phyloP scores from a whole-genome alignment of 257 asterid genomes.

The Nicotiana sylvestris region DNA sequence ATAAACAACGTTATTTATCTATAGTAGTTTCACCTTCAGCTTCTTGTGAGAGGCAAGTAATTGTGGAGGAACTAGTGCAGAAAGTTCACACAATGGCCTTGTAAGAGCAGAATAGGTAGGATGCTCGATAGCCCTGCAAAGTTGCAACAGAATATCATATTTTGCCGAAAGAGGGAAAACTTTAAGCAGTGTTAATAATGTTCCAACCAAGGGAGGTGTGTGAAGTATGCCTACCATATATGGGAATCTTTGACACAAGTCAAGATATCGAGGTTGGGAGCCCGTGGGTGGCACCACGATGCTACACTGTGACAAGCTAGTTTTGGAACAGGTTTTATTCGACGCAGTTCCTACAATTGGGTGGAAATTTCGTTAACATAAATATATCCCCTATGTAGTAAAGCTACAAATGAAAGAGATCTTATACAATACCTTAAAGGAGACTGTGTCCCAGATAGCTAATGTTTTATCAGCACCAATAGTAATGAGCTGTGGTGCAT shows the following conservation, averaged over 20 bases:
- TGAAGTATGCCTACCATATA: slow-evolving; percentile 59
- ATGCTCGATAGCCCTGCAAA: slow-evolving; percentile 97
- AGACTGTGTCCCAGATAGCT: slow-evolving; percentile 95
- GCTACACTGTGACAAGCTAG: slow-evolving; percentile 98
- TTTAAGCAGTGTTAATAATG: slow-evolving; percentile 13
- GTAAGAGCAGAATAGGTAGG: slow-evolving; percentile 98
- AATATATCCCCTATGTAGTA: background rate
- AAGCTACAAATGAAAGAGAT: background rate
- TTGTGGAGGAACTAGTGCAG: slow-evolving; percentile 92
- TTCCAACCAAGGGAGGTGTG: slow-evolving; percentile 12
- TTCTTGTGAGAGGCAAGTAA: slow-evolving; percentile 93
- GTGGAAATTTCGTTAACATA: background rate
- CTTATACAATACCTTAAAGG: slow-evolving; percentile 68
- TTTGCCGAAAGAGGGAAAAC: slow-evolving; percentile 17
- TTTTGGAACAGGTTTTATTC: slow-evolving; percentile 92
- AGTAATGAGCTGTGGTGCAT: slow-evolving; percentile 95
- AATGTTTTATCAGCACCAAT: slow-evolving; percentile 95
- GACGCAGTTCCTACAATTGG: slow-evolving; percentile 70
- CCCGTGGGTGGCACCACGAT: slow-evolving; percentile 99
- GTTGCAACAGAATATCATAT: slow-evolving; percentile 21
- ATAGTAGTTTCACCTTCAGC: slow-evolving; percentile 52
- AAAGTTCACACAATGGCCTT: slow-evolving; percentile 95
- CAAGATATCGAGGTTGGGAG: slow-evolving; percentile 95
- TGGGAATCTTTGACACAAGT: slow-evolving; percentile 98
- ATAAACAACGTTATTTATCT: background rate